Base-by-base conservation (phyloP, 2,329 filamentous ascomycete species). In the Ceratocystis alfenasii region DNA sequence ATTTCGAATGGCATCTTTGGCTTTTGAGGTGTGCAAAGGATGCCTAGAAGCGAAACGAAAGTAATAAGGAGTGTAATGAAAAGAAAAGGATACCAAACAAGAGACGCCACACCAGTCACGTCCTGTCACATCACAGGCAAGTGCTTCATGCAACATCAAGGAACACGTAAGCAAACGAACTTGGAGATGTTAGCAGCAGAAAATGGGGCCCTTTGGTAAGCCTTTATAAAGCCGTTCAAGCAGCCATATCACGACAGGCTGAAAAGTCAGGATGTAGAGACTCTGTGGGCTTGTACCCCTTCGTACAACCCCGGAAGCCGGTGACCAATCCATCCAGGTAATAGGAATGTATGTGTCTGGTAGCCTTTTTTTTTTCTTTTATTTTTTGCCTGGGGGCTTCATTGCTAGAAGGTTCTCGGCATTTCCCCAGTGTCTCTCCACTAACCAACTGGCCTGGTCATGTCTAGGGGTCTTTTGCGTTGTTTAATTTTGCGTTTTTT, bases 21-120 rank as follows among this genome's bases (percentile, higher is more conserved):
- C 22, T 17, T 57, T 30, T 5, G 15, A 33, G 15, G 5, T 5
- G 28, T 28, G 53, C 30, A 33, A 57, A 30, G 53, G 53, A n/a
- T 57, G 53, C 53, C 28, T 57, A 2, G 53, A 57, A 7, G 36
- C 36, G 36, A 33, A 10, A 17, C 12, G 10, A 28, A 28, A 28
- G 53, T 17, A 33, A n/a, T 30, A 50, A 60, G 36, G 44, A 57
- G 45, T 28, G n/a, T 25, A 61, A 45, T 53, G n/a, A 48, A 63
- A 36, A 36, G 17, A 2, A 46, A 15, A 36, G 36, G 50, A 64
- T 62, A n/a, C 46, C 60, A 67, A 41, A 53, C 22, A 22, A 53
- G 48, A 53, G 48, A 53, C 6, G 48, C 12, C 15, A 15, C 48
- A 25, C 10, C 15, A 10, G 20, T 28, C 22, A 48, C 2, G 46